These are phyloP conservation scores for Pseudogymnoascus sp. DNA, from an alignment of 2,329 filamentous ascomycete species.

Conservation along the genomic window DNA sequence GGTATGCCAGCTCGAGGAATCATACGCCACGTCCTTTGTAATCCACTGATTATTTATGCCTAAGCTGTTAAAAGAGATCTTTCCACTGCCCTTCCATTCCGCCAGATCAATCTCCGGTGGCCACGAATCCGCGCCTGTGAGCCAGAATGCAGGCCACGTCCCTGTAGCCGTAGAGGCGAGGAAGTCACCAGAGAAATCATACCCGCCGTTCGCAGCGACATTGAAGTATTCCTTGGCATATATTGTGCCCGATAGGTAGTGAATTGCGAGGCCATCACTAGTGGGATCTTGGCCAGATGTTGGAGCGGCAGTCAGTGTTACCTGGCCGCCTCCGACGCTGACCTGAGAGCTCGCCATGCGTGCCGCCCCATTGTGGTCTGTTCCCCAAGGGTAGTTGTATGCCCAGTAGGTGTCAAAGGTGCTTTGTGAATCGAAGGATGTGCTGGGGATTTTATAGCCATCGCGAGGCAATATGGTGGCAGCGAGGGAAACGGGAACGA, in stretches of 20 bases:
- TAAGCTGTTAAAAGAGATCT: conserved; percentile 49
- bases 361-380: conserved; percentile 48
- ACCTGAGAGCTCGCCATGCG: conserved; percentile 44
- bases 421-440: conserved; percentile 31
- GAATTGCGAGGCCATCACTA: conserved; percentile 31
- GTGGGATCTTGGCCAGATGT: conserved; percentile 22
- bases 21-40: conserved; percentile 41
- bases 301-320: conserved; percentile 16
- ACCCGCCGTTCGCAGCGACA: conserved; percentile 30
- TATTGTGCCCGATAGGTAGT: conserved; percentile 39
- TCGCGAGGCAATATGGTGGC: background rate
- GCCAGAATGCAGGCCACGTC: conserved; percentile 53
- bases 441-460: conserved; percentile 27
- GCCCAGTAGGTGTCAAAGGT: conserved; percentile 38
- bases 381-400: conserved; percentile 50
- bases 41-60: conserved; percentile 39
- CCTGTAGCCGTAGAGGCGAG: conserved; percentile 31
- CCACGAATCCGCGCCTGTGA: conserved; percentile 46
- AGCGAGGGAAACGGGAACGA: background rate
- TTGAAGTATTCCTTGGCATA: conserved; percentile 35
- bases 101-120: conserved; percentile 53
- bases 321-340: conserved; percentile 22
- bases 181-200: conserved; percentile 33
- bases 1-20: conserved; percentile 37
- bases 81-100: conserved; percentile 49